Evolutionary conservation across 257 asterid species (phyloP).

Genomic region (Solanum medicagineum): DNA sequence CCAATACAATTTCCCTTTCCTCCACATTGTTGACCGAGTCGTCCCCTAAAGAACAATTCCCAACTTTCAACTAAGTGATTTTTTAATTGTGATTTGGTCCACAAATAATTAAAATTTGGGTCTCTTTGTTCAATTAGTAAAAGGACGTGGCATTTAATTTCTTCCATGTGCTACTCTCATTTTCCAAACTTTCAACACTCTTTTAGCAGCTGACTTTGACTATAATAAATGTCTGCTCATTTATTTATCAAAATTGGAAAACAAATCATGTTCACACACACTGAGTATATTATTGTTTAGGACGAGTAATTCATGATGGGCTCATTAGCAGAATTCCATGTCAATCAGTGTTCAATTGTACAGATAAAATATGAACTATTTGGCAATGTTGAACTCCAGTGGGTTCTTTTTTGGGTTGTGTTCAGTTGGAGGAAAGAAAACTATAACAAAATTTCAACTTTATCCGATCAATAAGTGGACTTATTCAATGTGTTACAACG

Average conservation of each 20-base stretch:
- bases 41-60: not conserved
- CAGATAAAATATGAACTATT: no score
- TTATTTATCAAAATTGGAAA: not conserved
- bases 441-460: not conserved
- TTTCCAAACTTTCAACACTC: not conserved
- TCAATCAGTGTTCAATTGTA: not conserved
- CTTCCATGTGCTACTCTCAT: not conserved
- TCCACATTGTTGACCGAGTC: not conserved
- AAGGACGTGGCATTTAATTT: not conserved
- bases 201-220: not conserved
- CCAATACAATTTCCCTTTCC: not conserved
- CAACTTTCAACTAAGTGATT: not conserved
- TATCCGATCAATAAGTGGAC: not conserved
- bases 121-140: not conserved
- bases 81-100: not conserved
- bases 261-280: not conserved
- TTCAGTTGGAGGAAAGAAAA: not conserved
- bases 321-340: not conserved
- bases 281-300: not conserved
- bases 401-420: not conserved
- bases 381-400: no score
- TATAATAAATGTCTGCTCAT: not conserved
- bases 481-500: not conserved
- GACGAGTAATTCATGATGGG: not conserved
- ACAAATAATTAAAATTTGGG: not conserved